Evolutionary conservation across 1,284 basidiomycete species (phyloP), one percentile per base, ranked within the genome.

Genomic region (Tilletiopsis washingtonensis): DNA sequence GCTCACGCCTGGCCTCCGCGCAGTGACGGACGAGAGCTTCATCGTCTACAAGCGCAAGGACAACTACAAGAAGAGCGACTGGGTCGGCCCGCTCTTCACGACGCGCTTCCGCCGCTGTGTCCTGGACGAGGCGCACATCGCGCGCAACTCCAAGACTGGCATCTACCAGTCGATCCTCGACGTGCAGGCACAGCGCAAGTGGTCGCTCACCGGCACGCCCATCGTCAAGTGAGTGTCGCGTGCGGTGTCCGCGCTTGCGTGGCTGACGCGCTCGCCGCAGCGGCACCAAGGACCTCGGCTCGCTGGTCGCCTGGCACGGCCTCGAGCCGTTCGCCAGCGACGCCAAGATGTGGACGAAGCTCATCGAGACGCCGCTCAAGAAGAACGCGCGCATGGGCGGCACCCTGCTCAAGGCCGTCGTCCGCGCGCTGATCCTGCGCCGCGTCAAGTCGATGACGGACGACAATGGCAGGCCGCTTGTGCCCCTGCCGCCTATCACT

Each of bases 71-170:
- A n/a, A n/a, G n/a, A n/a, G n/a, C n/a, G n/a, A n/a, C n/a, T n/a
- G n/a, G n/a, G n/a, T 17, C 2, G 32, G 32, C 17, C 44, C 34
- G 37, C 44, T 45, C 12, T 29, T 39, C 14, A 38, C 29, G 14
- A 36, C 37, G 23, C 29, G 21, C 12, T 93, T 89, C 90, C 88
- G 89, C 82, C 78, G 90, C 53, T 72, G 91, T 32, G 81, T 93
- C 26, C 77, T 91, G 2, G 90, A 93, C 57, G 89, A 93, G 74
- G 90, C 86, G 0, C 89, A 93, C 64, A 82, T 74, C 17, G 84
- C 91, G 56, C 82, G 88, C 48, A 93, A 91, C 65, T 81, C 85
- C 1, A 84, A 80, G 69, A 87, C 89, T 0, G 87, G 88, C 75
- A 86, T 86, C 81, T 81, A 85, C 0, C 78, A 81, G 59, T 84